Base-by-base conservation (phyloP, 2,329 filamentous ascomycete species). In the Diplodia scrobiculata region DNA sequence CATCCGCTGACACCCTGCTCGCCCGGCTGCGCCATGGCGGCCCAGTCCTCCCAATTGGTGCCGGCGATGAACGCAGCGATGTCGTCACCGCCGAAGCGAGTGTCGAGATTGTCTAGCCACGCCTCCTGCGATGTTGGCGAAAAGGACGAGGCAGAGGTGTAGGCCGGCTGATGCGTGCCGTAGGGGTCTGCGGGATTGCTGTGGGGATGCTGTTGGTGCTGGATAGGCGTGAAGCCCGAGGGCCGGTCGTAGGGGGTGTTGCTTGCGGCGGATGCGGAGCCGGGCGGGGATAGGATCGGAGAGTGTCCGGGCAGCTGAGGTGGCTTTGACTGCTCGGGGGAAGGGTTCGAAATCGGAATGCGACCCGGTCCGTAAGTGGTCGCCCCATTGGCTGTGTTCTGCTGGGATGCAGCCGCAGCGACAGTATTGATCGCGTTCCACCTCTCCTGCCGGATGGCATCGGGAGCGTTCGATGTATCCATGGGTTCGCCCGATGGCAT, bases 371-470 rank as follows among this genome's bases (percentile, higher is more conserved):
- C 64, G 54, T 59, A 66, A 19, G 64, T 55, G 21, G 63, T 65
- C 21, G 27, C 41, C 45, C 53, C 54, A 52, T 59, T 58, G 14
- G 53, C 45, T 34, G 47, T 48, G 36, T 66, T 50, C 64, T 70
- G 5, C 62, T 70, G 3, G 69, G 68, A 21, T 70, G 70, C 66
- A n/a, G 68, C 60, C 36, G 73, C 71, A 13, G 73, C 73, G 68
- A 70, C 50, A 54, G 68, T 67, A 72, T 79, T 79, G 70, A 79
- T 78, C 13, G 77, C 77, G 58, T 76, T 79, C 77, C 77, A 79
- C 2, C 75, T 70, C 36, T 77, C 76, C 51, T 73, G 72, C 47
- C 74, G 66, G 14, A 70, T 41, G 4, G 66, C 45, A 11, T 66
- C 67, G 25, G 63, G 63, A 10, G 41, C 63, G 29, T 17, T 55